phyloP scores from a whole-genome alignment of 495 filamentous ascomycete genomes.

The Rhizodiscina lignyota region DNA sequence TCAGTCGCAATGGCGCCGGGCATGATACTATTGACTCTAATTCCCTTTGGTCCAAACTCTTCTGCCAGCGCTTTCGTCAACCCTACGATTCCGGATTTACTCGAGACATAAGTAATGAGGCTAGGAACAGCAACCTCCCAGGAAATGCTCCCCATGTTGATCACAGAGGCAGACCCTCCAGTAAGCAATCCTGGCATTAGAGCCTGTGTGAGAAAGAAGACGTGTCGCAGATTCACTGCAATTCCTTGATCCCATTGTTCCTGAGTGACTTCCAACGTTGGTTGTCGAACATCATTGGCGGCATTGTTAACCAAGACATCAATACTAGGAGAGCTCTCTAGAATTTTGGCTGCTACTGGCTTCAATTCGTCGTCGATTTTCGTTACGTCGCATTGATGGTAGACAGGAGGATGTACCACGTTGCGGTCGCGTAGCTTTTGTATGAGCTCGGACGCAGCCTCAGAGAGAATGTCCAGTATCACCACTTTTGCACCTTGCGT shows the following conservation, averaged over 20 bases:
- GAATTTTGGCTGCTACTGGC: too few relatives aligned
- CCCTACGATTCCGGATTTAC: slow-evolving; percentile 31
- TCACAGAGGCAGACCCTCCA: slow-evolving; percentile 29
- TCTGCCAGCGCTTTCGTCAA: slow-evolving; percentile 25
- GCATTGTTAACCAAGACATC: slow-evolving; percentile 25
- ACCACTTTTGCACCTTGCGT: too few relatives aligned
- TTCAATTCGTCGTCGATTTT: too few relatives aligned
- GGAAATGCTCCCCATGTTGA: slow-evolving; percentile 35
- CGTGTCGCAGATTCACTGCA: slow-evolving; percentile 24
- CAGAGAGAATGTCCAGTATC: too few relatives aligned
- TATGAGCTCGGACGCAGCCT: too few relatives aligned
- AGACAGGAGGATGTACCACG: too few relatives aligned
- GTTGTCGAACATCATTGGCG: slow-evolving; percentile 8
- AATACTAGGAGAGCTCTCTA: too few relatives aligned
- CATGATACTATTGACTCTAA: slow-evolving; percentile 27
- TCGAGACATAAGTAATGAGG: slow-evolving; percentile 23
- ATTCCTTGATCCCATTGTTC: slow-evolving; percentile 21
- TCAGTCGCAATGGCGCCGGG: slow-evolving; percentile 27
- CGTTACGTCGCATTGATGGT: too few relatives aligned
- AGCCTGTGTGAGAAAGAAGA: slow-evolving; percentile 25
- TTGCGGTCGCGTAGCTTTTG: too few relatives aligned
- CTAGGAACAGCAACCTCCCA: slow-evolving; percentile 22
- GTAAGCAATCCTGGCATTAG: slow-evolving; percentile 27
- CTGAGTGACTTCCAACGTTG: slow-evolving; percentile 15
- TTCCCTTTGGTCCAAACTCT: slow-evolving; percentile 23